These are phyloP conservation scores for Kalmusia sp. DNA, from an alignment of 2,329 filamentous ascomycete genomes.

Conservation along the genomic window DNA sequence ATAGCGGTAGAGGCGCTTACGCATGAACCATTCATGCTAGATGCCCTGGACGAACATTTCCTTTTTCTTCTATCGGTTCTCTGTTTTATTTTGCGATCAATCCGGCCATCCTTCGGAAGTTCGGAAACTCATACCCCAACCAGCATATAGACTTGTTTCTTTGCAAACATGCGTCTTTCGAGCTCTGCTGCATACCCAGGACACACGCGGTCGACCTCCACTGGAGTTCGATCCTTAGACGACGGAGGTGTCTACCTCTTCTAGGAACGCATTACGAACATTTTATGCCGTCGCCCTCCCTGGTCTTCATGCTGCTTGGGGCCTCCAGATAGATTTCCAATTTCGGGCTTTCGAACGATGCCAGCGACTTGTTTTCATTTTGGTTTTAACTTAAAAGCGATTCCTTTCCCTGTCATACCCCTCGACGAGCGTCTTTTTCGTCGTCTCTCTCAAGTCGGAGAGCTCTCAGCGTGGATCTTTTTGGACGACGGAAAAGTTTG, in stretches of 20 bases:
- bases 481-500: conserved; percentile 43
- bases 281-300: conserved; percentile 47
- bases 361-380: conserved; percentile 43
- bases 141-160: conserved; percentile 60
- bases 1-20: conserved; percentile 17
- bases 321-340: conserved; percentile 48
- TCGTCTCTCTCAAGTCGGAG: conserved; percentile 31
- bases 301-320: conserved; percentile 50
- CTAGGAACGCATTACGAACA: conserved; percentile 47
- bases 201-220: conserved; percentile 40
- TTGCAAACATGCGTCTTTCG: conserved; percentile 50
- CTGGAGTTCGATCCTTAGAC: conserved; percentile 47
- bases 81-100: conserved; percentile 40
- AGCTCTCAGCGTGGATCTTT: conserved; percentile 34
- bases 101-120: conserved; percentile 46
- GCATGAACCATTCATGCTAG: conserved; percentile 5
- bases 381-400: conserved; percentile 46
- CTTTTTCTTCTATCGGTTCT: conserved; percentile 27
- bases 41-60: conserved; percentile 21
- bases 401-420: conserved; percentile 41
- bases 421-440: conserved; percentile 38
- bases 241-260: conserved; percentile 42
- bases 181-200: conserved; percentile 47
- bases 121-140: conserved; percentile 56
- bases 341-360: conserved; percentile 45